Conservation (phyloP, 768 basidiomycete genomes). For the Daedalea quercina region DNA sequence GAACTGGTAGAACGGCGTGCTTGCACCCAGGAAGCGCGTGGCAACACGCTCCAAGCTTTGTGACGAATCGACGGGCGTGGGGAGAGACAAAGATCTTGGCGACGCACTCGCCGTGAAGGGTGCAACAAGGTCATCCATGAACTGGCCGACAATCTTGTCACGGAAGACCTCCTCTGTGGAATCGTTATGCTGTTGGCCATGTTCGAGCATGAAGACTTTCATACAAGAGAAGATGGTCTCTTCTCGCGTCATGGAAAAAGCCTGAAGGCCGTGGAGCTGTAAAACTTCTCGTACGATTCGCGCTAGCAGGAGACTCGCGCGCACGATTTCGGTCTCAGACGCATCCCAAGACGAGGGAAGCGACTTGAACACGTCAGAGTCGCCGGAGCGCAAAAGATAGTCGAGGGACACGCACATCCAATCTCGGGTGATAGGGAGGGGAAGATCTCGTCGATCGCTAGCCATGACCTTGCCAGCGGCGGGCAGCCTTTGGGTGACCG, state of each 20-base stretch:
- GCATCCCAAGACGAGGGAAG: conserved; percentile 71
- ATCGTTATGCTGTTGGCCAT: conserved; percentile 45
- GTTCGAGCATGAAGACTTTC: conserved; percentile 96
- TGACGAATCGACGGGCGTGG: conserved; percentile 10
- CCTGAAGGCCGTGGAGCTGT: conserved; percentile 30
- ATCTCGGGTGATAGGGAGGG: conserved; percentile 47
- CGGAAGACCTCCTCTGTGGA: conserved; percentile 67
- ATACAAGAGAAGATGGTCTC: conserved; percentile 73
- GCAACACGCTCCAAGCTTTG: conserved; percentile 49
- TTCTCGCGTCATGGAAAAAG: conserved; percentile 41
- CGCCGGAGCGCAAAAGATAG: conserved; percentile 75
- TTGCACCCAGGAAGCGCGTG: conserved; percentile 49
- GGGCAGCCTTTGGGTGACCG: conserved; percentile 48
- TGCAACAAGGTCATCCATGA: conserved; percentile 55
- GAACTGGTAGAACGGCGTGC: conserved; percentile 86
- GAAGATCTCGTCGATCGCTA: conserved; percentile 9
- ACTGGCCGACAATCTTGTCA: conserved; percentile 51
- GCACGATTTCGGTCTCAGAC: conserved; percentile 71
- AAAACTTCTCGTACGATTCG: conserved; percentile 42
- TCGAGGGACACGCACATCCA: conserved; percentile 70
- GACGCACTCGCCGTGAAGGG: conserved; percentile 39
- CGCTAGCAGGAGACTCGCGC: conserved; percentile 60
- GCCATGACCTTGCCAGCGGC: conserved; percentile 7
- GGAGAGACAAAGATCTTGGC: conserved; percentile 12
- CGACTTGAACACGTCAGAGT: conserved; percentile 59